phyloP scores from a whole-genome alignment of 2,329 filamentous ascomycete species.

The Orbilia brochopaga region DNA sequence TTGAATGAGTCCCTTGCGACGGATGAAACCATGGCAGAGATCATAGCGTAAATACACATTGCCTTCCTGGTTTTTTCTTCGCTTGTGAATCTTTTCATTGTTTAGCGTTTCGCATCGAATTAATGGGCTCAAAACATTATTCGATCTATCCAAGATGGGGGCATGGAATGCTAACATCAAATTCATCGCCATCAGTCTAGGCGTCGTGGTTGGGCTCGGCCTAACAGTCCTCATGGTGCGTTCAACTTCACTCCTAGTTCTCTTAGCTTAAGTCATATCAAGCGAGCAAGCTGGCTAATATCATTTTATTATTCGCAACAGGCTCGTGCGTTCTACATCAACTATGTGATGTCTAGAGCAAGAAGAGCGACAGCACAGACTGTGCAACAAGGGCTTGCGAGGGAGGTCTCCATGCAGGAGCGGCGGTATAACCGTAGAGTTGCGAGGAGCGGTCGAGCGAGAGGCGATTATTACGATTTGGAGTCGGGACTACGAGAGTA shows the following conservation, averaged over 20 bases:
- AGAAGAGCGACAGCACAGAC: slow-evolving; percentile 29
- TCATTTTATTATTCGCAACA: background rate
- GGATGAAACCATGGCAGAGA: slow-evolving; percentile 40
- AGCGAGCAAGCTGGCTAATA: background rate
- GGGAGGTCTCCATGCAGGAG: slow-evolving; percentile 37
- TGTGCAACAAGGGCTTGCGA: slow-evolving; percentile 31
- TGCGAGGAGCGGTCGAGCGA: slow-evolving; percentile 32
- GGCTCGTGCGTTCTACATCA: slow-evolving; percentile 47
- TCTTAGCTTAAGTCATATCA: background rate
- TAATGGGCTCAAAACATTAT: slow-evolving; percentile 17
- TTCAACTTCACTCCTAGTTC: background rate
- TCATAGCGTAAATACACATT: slow-evolving; percentile 47
- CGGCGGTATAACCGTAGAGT: slow-evolving; percentile 31
- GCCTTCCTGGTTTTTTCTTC: slow-evolving; percentile 15
- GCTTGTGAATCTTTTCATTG: slow-evolving; percentile 28
- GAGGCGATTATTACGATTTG: slow-evolving; percentile 39
- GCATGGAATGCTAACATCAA: slow-evolving; percentile 42
- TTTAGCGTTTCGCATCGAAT: slow-evolving; percentile 5
- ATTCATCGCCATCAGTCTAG: slow-evolving; percentile 45
- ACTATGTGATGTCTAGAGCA: slow-evolving; percentile 34
- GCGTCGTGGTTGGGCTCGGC: slow-evolving; percentile 49
- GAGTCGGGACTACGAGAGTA: slow-evolving; percentile 48
- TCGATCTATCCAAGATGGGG: slow-evolving; percentile 19
- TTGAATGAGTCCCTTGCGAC: slow-evolving; percentile 35
- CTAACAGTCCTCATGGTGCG: slow-evolving; percentile 42